Evolutionary conservation across 192 early-diverging fungal genomes (phyloP).

Genomic region (Mortierella claussenii): DNA sequence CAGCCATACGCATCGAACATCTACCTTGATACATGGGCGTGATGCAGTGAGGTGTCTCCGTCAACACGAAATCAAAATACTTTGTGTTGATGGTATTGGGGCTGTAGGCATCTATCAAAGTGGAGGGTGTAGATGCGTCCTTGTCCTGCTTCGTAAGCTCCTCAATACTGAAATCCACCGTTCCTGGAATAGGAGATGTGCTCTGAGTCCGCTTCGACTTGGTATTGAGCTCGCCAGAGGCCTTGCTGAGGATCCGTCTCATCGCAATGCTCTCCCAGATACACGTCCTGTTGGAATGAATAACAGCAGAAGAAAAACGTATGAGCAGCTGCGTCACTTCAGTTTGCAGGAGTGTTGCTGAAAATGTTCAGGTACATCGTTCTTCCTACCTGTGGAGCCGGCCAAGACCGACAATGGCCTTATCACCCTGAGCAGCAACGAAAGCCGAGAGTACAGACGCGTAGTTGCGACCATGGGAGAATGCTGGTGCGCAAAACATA

Average conservation of each 20-base stretch:
- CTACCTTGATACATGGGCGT: slow-evolving; percentile 74
- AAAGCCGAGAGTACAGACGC: slow-evolving; percentile 70
- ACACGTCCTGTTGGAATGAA: slow-evolving; percentile 52
- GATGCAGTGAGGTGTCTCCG: slow-evolving; percentile 72
- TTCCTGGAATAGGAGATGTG: slow-evolving; percentile 30
- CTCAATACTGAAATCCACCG: slow-evolving; percentile 39
- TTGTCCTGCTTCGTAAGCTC: slow-evolving; percentile 24
- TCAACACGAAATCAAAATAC: slow-evolving; percentile 70
- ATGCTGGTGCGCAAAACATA: slow-evolving; percentile 71
- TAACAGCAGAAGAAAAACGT: too few relatives aligned
- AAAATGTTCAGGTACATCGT: too few relatives aligned
- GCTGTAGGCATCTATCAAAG: slow-evolving; percentile 60
- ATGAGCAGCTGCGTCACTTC: too few relatives aligned
- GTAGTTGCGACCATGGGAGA: slow-evolving; percentile 73
- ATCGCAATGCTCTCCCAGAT: slow-evolving; percentile 73
- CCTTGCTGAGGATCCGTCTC: slow-evolving; percentile 64
- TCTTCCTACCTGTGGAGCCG: slow-evolving; percentile 68
- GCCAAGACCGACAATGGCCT: slow-evolving; percentile 64
- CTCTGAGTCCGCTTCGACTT: slow-evolving; percentile 50
- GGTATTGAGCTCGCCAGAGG: slow-evolving; percentile 69
- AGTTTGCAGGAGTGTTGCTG: too few relatives aligned
- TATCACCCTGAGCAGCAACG: slow-evolving; percentile 55
- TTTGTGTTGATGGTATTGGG: slow-evolving; percentile 70
- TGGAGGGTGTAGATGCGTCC: slow-evolving; percentile 6
- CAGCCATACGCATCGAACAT: too few relatives aligned